These are phyloP conservation scores for Pythium chondricola DNA, from an alignment of 352 stramenopile genomes.

Conservation along the genomic window DNA sequence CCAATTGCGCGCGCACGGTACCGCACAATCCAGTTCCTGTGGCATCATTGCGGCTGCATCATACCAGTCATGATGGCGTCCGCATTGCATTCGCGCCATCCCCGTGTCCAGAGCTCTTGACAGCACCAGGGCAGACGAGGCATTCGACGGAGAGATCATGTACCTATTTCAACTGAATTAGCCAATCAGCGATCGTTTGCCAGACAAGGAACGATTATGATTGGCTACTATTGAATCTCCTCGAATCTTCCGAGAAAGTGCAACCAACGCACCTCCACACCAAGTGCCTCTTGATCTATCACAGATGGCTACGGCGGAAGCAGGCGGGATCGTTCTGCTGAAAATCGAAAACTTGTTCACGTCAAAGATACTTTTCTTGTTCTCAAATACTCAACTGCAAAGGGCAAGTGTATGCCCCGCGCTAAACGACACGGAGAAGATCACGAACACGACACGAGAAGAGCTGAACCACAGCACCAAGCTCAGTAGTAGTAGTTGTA, in stretches of 20 bases:
- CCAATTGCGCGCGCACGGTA: not conserved
- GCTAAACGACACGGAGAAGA: too few species aligned
- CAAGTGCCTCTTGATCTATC: not conserved
- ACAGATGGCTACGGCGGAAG: not conserved
- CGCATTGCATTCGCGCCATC: not conserved
- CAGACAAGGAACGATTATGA: not conserved
- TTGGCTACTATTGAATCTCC: constrained; percentile 2
- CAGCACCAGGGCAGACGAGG: constrained; percentile 9
- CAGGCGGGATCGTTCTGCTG: not conserved
- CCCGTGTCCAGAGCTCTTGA: not conserved
- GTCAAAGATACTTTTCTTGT: too few species aligned
- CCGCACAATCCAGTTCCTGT: not conserved
- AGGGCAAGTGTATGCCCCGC: too few species aligned
- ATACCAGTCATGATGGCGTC: not conserved
- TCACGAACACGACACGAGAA: too few species aligned
- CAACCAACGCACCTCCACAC: not conserved
- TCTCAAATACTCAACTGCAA: too few species aligned
- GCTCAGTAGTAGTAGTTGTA: too few species aligned
- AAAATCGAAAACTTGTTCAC: not conserved
- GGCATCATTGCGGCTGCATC: not conserved
- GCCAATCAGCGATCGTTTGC: constrained; percentile 2
- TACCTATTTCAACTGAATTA: constrained; percentile 4
- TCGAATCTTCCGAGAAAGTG: constrained; percentile 1
- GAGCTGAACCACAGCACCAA: too few species aligned
- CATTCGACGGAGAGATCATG: constrained; percentile 7